Conservation (phyloP, 1,284 basidiomycete species). For the Cerioporus squamosus region DNA sequence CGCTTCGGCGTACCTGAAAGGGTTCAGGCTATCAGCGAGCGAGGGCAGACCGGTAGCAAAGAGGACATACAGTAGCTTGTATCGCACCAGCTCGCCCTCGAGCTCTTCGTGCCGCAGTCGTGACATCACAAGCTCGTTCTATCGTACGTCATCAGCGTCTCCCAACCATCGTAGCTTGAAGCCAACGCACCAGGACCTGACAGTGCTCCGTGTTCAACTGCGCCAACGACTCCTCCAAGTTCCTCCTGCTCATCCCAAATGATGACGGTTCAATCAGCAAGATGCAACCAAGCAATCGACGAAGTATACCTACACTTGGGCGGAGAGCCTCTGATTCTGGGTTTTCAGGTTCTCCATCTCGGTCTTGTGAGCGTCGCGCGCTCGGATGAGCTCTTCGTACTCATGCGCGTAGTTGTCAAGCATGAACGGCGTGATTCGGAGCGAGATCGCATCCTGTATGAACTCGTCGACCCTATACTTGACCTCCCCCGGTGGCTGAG, state of each 20-base stretch:
- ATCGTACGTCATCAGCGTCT: conserved; percentile 17
- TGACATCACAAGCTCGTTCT: conserved; percentile 90
- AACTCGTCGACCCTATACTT: conserved; percentile 79
- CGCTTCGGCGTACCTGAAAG: conserved; percentile 80
- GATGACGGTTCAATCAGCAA: not conserved
- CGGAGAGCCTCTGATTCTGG: conserved; percentile 76
- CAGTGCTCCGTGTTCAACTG: conserved; percentile 85
- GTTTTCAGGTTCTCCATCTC: conserved; percentile 84
- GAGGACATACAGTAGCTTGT: conserved; percentile 80
- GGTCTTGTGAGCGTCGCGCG: conserved; percentile 77
- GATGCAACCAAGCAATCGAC: not conserved
- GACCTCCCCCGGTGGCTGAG: conserved; percentile 24
- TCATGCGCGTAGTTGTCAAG: conserved; percentile 88
- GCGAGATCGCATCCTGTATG: conserved; percentile 81
- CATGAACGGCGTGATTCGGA: conserved; percentile 91
- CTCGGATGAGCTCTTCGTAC: conserved; percentile 73
- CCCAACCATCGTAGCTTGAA: not conserved
- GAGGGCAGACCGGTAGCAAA: not conserved
- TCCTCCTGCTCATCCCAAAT: conserved; percentile 57
- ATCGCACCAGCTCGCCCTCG: conserved; percentile 88
- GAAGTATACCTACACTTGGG: conserved; percentile 70
- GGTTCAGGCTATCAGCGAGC: not conserved
- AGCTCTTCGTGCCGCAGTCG: conserved; percentile 88
- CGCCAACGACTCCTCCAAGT: conserved; percentile 76
- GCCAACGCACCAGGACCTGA: conserved; percentile 61